Evolutionary conservation across 495 filamentous ascomycete genomes (phyloP).

Genomic region (Hypomontagnella monticulosa): DNA sequence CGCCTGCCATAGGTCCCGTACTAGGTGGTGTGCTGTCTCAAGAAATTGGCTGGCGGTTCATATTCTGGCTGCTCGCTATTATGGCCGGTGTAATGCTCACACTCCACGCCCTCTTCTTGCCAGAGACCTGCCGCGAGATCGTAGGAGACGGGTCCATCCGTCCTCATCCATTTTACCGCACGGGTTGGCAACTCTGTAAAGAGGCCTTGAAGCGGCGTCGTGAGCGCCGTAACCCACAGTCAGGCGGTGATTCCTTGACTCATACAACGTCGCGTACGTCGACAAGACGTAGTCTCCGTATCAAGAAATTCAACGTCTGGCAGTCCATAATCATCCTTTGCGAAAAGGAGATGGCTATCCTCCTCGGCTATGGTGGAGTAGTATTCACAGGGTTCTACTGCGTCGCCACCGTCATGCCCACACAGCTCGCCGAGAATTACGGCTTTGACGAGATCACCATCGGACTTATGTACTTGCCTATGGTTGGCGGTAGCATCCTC

Average conservation of each 20-base stretch:
- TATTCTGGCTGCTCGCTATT: slow-evolving; percentile 71
- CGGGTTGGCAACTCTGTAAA: slow-evolving; percentile 49
- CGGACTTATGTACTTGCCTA: slow-evolving; percentile 65
- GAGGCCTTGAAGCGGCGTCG: slow-evolving; percentile 28
- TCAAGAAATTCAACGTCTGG: slow-evolving; percentile 66
- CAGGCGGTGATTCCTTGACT: not conserved
- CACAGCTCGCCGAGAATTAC: slow-evolving; percentile 64
- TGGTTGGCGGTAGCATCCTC: slow-evolving; percentile 69
- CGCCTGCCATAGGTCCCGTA: slow-evolving; percentile 59
- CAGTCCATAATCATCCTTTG: slow-evolving; percentile 66
- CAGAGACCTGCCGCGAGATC: slow-evolving; percentile 68
- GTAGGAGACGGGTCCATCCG: slow-evolving; percentile 72
- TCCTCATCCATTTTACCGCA: slow-evolving; percentile 52
- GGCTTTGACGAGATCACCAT: slow-evolving; percentile 67
- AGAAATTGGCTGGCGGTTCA: slow-evolving; percentile 65
- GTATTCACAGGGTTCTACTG: slow-evolving; percentile 71
- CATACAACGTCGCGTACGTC: slow-evolving; percentile 37
- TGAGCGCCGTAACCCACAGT: not conserved
- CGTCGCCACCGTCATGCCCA: slow-evolving; percentile 61
- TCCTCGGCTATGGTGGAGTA: slow-evolving; percentile 66
- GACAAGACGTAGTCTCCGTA: slow-evolving; percentile 45
- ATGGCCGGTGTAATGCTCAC: slow-evolving; percentile 51
- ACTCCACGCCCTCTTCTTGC: slow-evolving; percentile 56
- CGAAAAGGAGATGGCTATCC: slow-evolving; percentile 67
- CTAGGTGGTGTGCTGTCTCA: slow-evolving; percentile 65